Conservation (phyloP, 495 filamentous ascomycete species). For the Corynascus novoguineensis region DNA sequence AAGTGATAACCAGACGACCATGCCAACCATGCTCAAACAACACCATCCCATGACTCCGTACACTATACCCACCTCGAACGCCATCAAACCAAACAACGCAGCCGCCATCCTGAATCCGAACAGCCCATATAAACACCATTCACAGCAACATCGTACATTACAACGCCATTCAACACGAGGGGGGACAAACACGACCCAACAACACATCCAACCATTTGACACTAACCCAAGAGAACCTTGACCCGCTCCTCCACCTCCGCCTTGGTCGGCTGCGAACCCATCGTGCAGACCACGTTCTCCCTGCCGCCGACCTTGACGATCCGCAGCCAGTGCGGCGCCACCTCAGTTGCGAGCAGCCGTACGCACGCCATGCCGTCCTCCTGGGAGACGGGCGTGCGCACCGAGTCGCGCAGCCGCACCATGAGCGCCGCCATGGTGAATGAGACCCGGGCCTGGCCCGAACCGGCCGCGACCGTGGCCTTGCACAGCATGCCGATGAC, state of each 20-base stretch:
- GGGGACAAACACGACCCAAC: background rate
- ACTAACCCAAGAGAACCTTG: conserved; percentile 30
- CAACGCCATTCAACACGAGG: too few species aligned
- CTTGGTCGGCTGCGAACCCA: conserved; percentile 37
- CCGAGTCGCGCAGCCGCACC: conserved; percentile 54
- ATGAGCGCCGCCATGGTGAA: conserved; percentile 58
- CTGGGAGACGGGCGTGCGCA: conserved; percentile 54
- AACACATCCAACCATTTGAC: background rate
- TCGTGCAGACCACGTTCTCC: conserved; percentile 54
- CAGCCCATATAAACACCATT: background rate
- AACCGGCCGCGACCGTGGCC: conserved; percentile 31
- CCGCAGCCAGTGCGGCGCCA: conserved; percentile 58
- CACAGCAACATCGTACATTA: too few species aligned
- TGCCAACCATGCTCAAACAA: conserved; percentile 1
- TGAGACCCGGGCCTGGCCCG: conserved; percentile 40
- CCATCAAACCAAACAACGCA: background rate
- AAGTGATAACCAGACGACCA: background rate
- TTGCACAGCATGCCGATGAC: conserved; percentile 54
- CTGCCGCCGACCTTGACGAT: conserved; percentile 50
- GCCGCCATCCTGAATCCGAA: background rate
- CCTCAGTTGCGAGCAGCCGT: conserved; percentile 51
- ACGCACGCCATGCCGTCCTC: conserved; percentile 54
- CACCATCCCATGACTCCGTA: background rate
- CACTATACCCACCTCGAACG: background rate
- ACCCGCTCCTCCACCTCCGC: conserved; percentile 42